Base-by-base conservation (phyloP, 2,329 filamentous ascomycete genomes). In the Sporothrix curviconia region DNA sequence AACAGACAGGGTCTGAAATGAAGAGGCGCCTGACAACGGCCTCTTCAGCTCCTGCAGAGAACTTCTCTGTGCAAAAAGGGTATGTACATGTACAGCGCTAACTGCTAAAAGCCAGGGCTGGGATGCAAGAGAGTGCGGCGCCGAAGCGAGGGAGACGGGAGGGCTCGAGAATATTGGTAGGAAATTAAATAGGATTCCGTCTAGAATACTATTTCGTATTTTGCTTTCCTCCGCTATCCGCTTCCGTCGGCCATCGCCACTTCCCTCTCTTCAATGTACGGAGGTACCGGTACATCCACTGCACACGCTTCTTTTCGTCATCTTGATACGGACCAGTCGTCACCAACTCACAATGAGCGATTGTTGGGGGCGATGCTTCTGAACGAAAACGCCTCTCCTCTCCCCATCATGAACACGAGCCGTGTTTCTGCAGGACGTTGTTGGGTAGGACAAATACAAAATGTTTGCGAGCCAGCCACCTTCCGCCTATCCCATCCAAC, bases 401-500 rank as follows among this genome's bases (percentile, higher is more conserved):
- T 22, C 47, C 47, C n/a, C n/a, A n/a, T n/a, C n/a, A n/a, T n/a
- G 32, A 50, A 25, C 47, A 50, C 47, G 47, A 50, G 47, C 32
- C 47, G 30, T 36, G 30, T 50, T 30, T n/a, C 17, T 37, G 47
- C 32, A 37, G 36, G 32, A 17, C 37, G 47, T 25, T 24, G 12
- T 32, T 47, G 28, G 44, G 47, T 36, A 24, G 47, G 14, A 50
- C 47, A 25, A 37, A 25, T 30, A 37, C 32, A 37, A n/a, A n/a
- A n/a, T n/a, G 32, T 30, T n/a, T 14, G 12, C 47, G 17, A 37
- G 19, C 32, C 12, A 37, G 47, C 30, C 32, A 49, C 25, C 28
- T 12, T 8, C 19, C 30, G 7, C 12, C 19, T 37, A n/a, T 34
- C 4, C 28, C 14, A 17, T n/a, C n/a, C 32, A 25, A 22, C 47